These are phyloP conservation scores for Arbutus unedo DNA, from an alignment of 148 eudicot genomes.

Conservation along the genomic window DNA sequence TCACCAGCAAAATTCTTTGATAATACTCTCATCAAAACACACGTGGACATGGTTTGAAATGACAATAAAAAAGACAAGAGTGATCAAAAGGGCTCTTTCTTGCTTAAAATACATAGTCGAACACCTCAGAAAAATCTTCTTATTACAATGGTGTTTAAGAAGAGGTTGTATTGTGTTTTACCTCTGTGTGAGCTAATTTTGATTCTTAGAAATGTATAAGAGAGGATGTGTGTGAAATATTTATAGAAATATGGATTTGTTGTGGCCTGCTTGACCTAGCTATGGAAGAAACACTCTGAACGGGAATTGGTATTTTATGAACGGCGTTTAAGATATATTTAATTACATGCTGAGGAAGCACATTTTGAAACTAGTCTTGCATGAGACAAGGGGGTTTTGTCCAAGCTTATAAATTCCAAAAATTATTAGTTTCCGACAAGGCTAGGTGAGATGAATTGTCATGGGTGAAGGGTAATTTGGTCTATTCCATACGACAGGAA, in stretches of 20 bases:
- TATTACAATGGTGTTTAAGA: not conserved
- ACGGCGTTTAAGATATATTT: too few species aligned
- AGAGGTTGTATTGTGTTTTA: not conserved
- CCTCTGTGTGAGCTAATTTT: not conserved
- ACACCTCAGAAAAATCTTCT: not conserved
- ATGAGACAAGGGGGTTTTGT: not conserved
- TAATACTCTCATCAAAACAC: constrained; percentile 15
- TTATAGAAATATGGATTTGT: not conserved
- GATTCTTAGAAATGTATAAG: not conserved
- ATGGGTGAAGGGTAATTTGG: not conserved
- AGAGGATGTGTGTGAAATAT: not conserved
- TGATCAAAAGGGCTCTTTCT: constrained; percentile 9
- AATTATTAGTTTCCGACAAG: not conserved
- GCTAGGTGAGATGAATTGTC: not conserved
- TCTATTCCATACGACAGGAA: not conserved
- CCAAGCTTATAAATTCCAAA: not conserved
- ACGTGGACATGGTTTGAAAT: not conserved
- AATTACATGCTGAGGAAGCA: not conserved
- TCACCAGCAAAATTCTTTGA: constrained; percentile 12
- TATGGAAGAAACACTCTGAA: too few species aligned
- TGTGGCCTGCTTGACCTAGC: not conserved
- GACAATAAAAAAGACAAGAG: not conserved
- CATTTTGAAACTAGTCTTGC: not conserved
- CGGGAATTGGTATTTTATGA: too few species aligned
- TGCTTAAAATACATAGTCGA: constrained; percentile 5